Evolutionary conservation across 2,329 filamentous ascomycete species (phyloP).

Genomic region (Colletotrichum chrysophilum): DNA sequence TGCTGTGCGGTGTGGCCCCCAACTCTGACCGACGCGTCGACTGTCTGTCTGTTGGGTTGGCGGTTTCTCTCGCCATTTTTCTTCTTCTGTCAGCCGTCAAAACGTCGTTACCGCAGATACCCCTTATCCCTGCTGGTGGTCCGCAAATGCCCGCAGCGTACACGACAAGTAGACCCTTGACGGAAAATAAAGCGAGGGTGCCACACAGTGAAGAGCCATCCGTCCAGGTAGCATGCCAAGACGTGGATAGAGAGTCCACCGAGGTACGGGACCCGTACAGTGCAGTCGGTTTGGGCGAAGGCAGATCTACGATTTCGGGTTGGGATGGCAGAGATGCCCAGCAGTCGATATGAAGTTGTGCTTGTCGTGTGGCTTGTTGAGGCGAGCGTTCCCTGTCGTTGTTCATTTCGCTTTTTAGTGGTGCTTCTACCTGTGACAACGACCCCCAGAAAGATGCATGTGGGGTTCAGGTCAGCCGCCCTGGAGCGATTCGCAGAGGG

Average conservation of each 20-base stretch:
- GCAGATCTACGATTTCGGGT: slow-evolving; percentile 10
- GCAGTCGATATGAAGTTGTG: not conserved
- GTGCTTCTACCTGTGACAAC: slow-evolving; percentile 4
- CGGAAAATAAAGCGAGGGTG: not conserved
- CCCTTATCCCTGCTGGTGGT: slow-evolving; percentile 1
- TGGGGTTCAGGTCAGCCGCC: slow-evolving; percentile 9
- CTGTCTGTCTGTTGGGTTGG: not conserved
- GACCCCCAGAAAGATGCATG: not conserved
- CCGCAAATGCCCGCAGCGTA: not conserved
- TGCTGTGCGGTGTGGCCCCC: not conserved
- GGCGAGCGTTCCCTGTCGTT: not conserved
- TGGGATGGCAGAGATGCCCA: not conserved
- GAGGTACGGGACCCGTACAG: slow-evolving; percentile 6
- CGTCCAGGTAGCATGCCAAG: not conserved
- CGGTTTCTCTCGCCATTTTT: slow-evolving; percentile 1
- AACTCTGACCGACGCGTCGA: not conserved
- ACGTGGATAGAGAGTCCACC: not conserved
- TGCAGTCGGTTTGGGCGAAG: slow-evolving; percentile 11
- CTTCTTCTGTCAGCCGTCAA: slow-evolving; percentile 4
- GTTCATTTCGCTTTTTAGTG: slow-evolving; percentile 16
- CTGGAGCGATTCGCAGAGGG: not conserved
- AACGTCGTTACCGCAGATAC: slow-evolving; percentile 19
- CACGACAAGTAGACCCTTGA: not conserved
- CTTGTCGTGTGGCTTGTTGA: not conserved
- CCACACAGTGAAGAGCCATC: slow-evolving; percentile 10